Percentiles rank a stretch among this genome's conserved stretches.
Conservation (phyloP, 1,139 yeast genomes). For the Yamadazyma siamensis region DNA sequence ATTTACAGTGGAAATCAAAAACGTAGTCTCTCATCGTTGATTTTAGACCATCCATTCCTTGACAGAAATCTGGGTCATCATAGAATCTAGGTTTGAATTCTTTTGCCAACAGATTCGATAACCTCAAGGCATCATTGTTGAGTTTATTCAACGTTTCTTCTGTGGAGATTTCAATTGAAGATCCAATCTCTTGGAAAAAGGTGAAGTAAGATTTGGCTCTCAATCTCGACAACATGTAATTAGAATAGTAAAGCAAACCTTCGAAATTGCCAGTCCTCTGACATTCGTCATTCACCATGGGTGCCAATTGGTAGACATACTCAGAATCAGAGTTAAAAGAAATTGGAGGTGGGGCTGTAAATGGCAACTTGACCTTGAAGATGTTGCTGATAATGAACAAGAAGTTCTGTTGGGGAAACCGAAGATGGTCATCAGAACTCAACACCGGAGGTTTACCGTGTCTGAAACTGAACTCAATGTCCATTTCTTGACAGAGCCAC, state of each 20-base stretch:
- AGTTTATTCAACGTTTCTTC: conserved; percentile 18
- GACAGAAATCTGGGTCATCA: conserved; percentile 24
- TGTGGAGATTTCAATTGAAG: conserved; percentile 6
- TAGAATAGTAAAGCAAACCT: conserved; percentile 7
- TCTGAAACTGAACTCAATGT: conserved; percentile 52
- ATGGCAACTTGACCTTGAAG: neutral
- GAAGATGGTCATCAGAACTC: conserved; percentile 38
- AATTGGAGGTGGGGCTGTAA: neutral
- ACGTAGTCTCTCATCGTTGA: conserved; percentile 9
- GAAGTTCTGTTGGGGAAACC: conserved; percentile 8
- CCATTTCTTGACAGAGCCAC: conserved; percentile 53
- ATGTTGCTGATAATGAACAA: conserved; percentile 3
- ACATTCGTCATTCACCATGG: conserved; percentile 5
- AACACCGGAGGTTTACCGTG: conserved; percentile 61
- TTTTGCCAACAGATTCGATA: conserved; percentile 13
- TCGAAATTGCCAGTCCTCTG: conserved; percentile 3
- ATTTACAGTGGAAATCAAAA: conserved; percentile 24
- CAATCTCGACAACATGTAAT: conserved; percentile 21
- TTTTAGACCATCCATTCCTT: conserved; percentile 2
- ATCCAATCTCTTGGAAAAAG: conserved; percentile 25
- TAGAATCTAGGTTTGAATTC: conserved; percentile 23
- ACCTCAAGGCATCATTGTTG: conserved; percentile 19
- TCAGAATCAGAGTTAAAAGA: conserved; percentile 1
- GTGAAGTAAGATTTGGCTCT: conserved; percentile 26
- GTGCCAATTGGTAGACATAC: conserved; percentile 7